phyloP scores from a whole-genome alignment of 768 basidiomycete genomes.

The Pleurotus djamor region DNA sequence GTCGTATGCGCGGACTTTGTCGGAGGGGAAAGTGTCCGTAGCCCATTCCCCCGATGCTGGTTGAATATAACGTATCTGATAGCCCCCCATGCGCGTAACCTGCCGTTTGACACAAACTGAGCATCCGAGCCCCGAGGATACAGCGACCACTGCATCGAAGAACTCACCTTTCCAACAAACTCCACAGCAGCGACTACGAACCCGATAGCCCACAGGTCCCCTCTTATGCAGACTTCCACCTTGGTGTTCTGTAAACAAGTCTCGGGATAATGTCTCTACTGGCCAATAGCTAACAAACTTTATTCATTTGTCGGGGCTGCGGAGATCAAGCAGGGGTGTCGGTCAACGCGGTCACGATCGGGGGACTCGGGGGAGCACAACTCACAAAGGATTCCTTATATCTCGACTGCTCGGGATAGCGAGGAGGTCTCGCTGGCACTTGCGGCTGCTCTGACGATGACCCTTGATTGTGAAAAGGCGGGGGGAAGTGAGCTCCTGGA shows the following conservation, averaged over 20 bases:
- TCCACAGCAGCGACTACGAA: constrained; percentile 20
- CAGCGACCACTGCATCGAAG: background rate
- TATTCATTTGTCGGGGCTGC: background rate
- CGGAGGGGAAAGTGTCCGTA: constrained; percentile 3
- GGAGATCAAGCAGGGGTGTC: background rate
- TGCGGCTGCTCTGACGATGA: background rate
- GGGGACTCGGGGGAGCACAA: background rate
- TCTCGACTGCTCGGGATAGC: constrained; percentile 1
- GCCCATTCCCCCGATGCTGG: constrained; percentile 5
- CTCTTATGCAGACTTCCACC: constrained; percentile 23
- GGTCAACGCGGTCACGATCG: background rate
- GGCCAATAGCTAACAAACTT: background rate
- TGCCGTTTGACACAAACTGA: background rate
- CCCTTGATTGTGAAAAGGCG: background rate
- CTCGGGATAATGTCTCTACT: background rate
- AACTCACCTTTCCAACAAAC: constrained; percentile 9
- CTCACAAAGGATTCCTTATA: constrained; percentile 5
- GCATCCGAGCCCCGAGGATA: background rate
- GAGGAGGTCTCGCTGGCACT: constrained; percentile 3
- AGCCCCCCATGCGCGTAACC: constrained; percentile 1
- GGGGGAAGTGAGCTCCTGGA: constrained; percentile 5
- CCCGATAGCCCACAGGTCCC: constrained; percentile 29
- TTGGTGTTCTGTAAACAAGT: constrained; percentile 14
- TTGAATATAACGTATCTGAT: constrained; percentile 4
- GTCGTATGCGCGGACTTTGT: constrained; percentile 4